Conservation (phyloP, 257 asterid species). For the Primulina tabacum region DNA sequence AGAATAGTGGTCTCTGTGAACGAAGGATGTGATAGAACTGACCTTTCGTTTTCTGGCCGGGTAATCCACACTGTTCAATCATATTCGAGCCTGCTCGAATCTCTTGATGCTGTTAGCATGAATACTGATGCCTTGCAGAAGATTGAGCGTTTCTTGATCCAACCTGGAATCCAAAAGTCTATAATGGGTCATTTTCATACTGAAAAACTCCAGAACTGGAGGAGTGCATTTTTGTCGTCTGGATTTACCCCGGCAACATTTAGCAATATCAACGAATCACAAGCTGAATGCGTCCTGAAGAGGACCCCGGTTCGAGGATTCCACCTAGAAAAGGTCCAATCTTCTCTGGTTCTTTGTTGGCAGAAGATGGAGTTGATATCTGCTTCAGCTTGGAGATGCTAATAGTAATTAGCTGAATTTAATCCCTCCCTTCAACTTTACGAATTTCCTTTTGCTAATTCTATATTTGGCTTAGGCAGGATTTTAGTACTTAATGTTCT, state of each 20-base stretch:
- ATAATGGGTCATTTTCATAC: constrained; percentile 47
- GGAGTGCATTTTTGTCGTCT: constrained; percentile 63
- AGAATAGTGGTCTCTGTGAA: constrained; percentile 84
- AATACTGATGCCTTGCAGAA: constrained; percentile 68
- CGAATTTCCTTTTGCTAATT: constrained; percentile 28
- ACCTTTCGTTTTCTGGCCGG: constrained; percentile 80
- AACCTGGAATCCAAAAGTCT: constrained; percentile 68
- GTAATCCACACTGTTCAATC: constrained; percentile 75
- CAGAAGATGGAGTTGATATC: constrained; percentile 90
- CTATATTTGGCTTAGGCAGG: constrained; percentile 35
- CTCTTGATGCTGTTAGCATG: constrained; percentile 82
- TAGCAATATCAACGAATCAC: constrained; percentile 85
- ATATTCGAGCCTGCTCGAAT: constrained; percentile 69
- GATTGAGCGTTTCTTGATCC: constrained; percentile 82
- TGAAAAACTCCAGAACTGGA: constrained; percentile 86
- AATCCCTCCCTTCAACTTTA: constrained; percentile 12
- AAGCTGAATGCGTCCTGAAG: constrained; percentile 80
- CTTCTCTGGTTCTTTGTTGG: constrained; percentile 90
- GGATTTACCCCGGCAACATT: constrained; percentile 71
- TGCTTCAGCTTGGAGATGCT: constrained; percentile 97
- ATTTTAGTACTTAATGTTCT: constrained; percentile 30
- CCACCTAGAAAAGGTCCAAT: constrained; percentile 87
- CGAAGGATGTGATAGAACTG: constrained; percentile 81
- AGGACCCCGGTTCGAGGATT: constrained; percentile 90
- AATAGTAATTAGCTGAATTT: constrained; percentile 30